Percentiles rank a stretch among this genome's conserved stretches.
Conservation (phyloP, 768 basidiomycete genomes). For the Mycena filopes region DNA sequence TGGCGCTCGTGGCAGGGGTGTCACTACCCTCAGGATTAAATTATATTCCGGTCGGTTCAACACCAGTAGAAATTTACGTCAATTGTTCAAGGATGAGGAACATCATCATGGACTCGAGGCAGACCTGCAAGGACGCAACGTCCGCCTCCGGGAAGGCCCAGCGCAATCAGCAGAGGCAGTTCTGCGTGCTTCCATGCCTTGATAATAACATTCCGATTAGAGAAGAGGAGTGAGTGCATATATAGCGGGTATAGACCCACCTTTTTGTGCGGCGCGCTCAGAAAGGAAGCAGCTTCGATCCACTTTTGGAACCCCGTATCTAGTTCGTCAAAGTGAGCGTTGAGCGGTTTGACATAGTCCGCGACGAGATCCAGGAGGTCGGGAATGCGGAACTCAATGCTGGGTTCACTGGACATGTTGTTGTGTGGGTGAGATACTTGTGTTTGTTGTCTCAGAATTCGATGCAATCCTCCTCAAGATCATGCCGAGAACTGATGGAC, state of each 20-base stretch:
- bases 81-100: constrained; percentile 37
- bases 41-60: not conserved
- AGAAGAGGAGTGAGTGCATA: not conserved
- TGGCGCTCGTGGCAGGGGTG: constrained; percentile 26
- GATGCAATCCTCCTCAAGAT: not conserved
- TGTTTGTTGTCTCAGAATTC: too few species aligned
- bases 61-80: constrained; percentile 26
- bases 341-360: constrained; percentile 31
- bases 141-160: constrained; percentile 35
- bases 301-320: constrained; percentile 32
- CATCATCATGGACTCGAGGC: constrained; percentile 35
- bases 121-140: constrained; percentile 30
- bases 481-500: not conserved
- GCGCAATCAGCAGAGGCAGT: constrained; percentile 35
- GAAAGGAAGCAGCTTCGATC: constrained; percentile 33
- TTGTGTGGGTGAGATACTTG: too few species aligned
- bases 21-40: constrained; percentile 13
- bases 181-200: constrained; percentile 39
- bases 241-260: constrained; percentile 4
- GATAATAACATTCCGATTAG: not conserved
- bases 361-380: constrained; percentile 26
- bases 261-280: constrained; percentile 30
- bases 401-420: constrained; percentile 4
- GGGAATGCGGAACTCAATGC: constrained; percentile 26
- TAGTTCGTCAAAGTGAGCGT: constrained; percentile 27